phyloP scores from a whole-genome alignment of 192 early-diverging fungal species.

The Backusella circina region DNA sequence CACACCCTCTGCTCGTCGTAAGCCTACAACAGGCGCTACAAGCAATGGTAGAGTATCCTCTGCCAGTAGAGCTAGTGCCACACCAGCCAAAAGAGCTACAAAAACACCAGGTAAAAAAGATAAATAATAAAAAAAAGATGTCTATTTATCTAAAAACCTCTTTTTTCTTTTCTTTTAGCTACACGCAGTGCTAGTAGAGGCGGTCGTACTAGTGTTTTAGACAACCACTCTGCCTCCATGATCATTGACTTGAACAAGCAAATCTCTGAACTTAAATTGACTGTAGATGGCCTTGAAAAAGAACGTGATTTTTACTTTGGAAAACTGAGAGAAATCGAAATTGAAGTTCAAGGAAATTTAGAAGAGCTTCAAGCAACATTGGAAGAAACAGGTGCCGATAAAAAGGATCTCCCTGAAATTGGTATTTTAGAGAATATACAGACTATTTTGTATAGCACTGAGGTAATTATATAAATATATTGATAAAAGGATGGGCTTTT shows the following conservation, averaged over 20 bases:
- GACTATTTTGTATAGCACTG: constrained; percentile 88
- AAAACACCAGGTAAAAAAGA: constrained; percentile 5
- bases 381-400: constrained; percentile 37
- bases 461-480: constrained; percentile 37
- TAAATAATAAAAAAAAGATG: neutral
- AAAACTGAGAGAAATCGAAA: constrained; percentile 90
- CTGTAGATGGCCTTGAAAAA: constrained; percentile 89
- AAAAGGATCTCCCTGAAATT: constrained; percentile 28
- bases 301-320: constrained; percentile 95
- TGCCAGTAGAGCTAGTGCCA: constrained; percentile 32
- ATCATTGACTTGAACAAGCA: constrained; percentile 73
- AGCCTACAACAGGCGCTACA: neutral
- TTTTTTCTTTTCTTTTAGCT: neutral
- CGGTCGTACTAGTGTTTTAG: constrained; percentile 14
- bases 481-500: too few species aligned
- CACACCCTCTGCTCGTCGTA: constrained; percentile 70
- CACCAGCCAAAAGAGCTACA: constrained; percentile 26
- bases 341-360: constrained; percentile 75
- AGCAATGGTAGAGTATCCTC: constrained; percentile 26
- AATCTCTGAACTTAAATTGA: constrained; percentile 74
- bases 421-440: constrained; percentile 75
- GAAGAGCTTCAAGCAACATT: constrained; percentile 19
- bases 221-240: constrained; percentile 55
- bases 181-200: constrained; percentile 17
- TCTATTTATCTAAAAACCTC: neutral